Evolutionary conservation across 2,329 filamentous ascomycete species (phyloP).

Genomic region (Apiospora koreana): DNA sequence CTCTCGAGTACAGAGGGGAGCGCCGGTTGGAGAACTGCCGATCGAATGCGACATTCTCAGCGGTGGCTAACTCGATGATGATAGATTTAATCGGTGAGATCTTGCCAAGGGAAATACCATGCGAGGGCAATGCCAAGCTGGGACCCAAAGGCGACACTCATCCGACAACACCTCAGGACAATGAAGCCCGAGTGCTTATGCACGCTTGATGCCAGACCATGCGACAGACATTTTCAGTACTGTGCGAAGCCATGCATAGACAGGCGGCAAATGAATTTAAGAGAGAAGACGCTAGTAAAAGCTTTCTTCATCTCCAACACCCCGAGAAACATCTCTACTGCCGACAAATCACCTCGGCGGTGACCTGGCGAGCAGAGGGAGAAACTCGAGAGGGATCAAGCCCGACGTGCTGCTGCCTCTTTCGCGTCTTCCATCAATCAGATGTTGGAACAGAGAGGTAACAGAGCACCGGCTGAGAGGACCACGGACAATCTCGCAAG

Average conservation of each 20-base stretch:
- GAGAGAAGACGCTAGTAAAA: constrained; percentile 59
- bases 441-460: constrained; percentile 21
- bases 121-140: neutral
- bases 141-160: constrained; percentile 53
- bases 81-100: constrained; percentile 80
- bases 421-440: neutral
- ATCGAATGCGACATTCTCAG: constrained; percentile 89
- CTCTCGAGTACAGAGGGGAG: constrained; percentile 41
- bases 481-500: constrained; percentile 75
- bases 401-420: constrained; percentile 56
- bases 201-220: constrained; percentile 42
- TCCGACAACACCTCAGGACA: constrained; percentile 72
- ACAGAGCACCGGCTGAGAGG: constrained; percentile 71
- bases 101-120: neutral
- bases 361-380: constrained; percentile 57
- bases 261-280: constrained; percentile 71
- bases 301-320: constrained; percentile 76
- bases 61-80: constrained; percentile 79
- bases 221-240: neutral
- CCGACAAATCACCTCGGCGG: constrained; percentile 44
- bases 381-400: constrained; percentile 73
- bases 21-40: constrained; percentile 91
- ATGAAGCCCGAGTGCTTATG: constrained; percentile 43
- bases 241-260: constrained; percentile 16
- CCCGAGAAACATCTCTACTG: constrained; percentile 63